These are phyloP conservation scores for Seiridium unicorne DNA, from an alignment of 2,329 filamentous ascomycete species.

Conservation along the genomic window DNA sequence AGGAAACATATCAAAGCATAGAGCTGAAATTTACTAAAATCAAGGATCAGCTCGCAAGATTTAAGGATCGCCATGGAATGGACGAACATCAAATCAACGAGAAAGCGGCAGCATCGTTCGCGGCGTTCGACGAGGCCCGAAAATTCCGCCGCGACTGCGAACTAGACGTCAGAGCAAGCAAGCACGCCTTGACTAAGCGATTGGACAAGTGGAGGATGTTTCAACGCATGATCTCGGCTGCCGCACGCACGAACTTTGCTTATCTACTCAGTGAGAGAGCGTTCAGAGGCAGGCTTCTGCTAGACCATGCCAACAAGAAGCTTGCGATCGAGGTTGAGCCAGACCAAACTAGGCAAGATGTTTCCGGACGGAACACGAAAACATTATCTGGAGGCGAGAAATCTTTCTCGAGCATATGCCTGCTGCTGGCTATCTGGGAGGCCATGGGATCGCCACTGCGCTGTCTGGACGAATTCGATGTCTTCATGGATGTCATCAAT, in stretches of 20 bases:
- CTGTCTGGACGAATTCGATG: constrained; percentile 96
- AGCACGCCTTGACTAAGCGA: constrained; percentile 65
- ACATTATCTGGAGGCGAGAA: constrained; percentile 96
- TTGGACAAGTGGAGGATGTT: constrained; percentile 78
- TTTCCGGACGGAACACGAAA: constrained; percentile 77
- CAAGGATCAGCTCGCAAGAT: constrained; percentile 54
- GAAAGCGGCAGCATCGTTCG: constrained; percentile 37
- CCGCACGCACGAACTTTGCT: constrained; percentile 80
- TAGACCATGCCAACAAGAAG: constrained; percentile 72
- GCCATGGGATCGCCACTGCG: constrained; percentile 95
- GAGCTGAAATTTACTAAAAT: constrained; percentile 55
- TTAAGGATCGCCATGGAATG: constrained; percentile 58
- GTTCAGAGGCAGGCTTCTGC: constrained; percentile 77
- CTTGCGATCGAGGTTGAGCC: constrained; percentile 77
- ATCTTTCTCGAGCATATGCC: constrained; percentile 94
- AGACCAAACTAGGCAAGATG: constrained; percentile 66
- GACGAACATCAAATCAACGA: constrained; percentile 63
- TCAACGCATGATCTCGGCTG: constrained; percentile 79
- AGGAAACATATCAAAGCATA: constrained; percentile 59
- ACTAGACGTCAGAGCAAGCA: constrained; percentile 40
- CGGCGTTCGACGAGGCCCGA: constrained; percentile 38
- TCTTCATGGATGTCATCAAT: constrained; percentile 99
- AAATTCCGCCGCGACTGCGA: constrained; percentile 42
- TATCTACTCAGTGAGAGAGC: constrained; percentile 87
- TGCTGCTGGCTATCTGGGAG: constrained; percentile 92